Conservation (phyloP, 2,329 filamentous ascomycete genomes). For the Fusarium keratoplasticum region DNA sequence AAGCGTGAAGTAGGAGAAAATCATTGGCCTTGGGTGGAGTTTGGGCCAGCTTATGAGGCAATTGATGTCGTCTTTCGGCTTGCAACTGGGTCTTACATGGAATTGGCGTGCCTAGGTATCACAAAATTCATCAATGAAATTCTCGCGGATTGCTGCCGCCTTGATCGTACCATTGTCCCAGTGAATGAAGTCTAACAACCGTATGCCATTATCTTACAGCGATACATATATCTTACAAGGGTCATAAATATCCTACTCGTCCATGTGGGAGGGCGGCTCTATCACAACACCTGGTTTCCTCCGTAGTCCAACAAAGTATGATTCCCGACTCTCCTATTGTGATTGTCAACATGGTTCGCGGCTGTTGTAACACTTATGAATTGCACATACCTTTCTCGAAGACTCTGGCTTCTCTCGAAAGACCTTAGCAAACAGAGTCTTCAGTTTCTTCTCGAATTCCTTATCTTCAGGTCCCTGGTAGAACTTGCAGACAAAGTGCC, state of each 20-base stretch:
- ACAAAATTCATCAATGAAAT: constrained; percentile 53
- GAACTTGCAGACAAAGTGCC: constrained; percentile 97
- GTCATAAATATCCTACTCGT: neutral
- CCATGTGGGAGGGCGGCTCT: constrained; percentile 5
- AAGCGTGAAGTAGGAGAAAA: constrained; percentile 60
- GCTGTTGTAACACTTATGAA: neutral
- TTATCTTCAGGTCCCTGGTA: constrained; percentile 93
- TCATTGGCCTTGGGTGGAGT: constrained; percentile 43
- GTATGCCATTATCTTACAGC: neutral
- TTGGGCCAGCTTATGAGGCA: constrained; percentile 44
- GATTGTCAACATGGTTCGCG: constrained; percentile 1
- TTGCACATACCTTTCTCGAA: constrained; percentile 76
- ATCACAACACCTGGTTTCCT: constrained; percentile 65
- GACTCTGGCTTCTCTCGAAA: constrained; percentile 91
- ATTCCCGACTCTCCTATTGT: constrained; percentile 71
- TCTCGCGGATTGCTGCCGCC: constrained; percentile 43
- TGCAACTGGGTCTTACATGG: constrained; percentile 54
- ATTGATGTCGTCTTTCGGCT: constrained; percentile 46
- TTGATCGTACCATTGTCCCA: constrained; percentile 32
- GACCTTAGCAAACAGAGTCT: constrained; percentile 82
- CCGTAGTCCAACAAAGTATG: constrained; percentile 84
- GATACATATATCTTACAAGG: neutral
- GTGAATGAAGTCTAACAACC: neutral
- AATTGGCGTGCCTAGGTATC: constrained; percentile 62
- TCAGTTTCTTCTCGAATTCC: constrained; percentile 78